These are phyloP conservation scores for Pythium scleroteichum DNA, from an alignment of 352 stramenopile species.

Conservation along the genomic window DNA sequence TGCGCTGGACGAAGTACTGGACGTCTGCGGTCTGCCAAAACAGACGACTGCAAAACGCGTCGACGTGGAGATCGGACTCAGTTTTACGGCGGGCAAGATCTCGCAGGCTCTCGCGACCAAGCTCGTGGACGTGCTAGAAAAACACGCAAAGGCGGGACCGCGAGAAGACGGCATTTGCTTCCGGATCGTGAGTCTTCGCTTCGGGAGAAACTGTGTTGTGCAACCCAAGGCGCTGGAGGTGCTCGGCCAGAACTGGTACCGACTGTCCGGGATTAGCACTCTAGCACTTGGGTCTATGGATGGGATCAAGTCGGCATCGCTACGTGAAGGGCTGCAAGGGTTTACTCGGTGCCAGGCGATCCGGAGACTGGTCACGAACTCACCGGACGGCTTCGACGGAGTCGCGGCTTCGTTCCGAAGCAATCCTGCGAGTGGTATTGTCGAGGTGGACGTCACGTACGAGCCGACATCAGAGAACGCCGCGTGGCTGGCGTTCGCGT, in stretches of 20 bases:
- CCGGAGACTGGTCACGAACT: not conserved
- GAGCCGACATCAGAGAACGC: conserved; percentile 2
- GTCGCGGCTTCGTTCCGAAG: conserved; percentile 2
- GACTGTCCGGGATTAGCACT: not conserved
- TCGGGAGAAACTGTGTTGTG: not conserved
- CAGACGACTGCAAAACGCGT: not conserved
- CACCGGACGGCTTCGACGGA: not conserved
- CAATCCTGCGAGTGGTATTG: not conserved
- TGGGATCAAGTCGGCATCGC: not conserved
- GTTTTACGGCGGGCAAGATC: conserved; percentile 9
- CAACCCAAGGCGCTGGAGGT: conserved; percentile 7
- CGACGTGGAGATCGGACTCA: conserved; percentile 15
- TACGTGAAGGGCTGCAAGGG: not conserved
- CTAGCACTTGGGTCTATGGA: not conserved
- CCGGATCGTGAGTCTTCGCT: conserved; percentile 3
- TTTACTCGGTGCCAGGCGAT: not conserved
- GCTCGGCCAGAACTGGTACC: not conserved
- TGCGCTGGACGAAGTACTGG: not conserved
- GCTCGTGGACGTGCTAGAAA: conserved; percentile 7
- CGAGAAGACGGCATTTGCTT: not conserved
- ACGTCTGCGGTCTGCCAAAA: not conserved
- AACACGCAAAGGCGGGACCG: not conserved
- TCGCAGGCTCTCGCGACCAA: conserved; percentile 8
- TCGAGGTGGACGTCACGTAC: conserved; percentile 7
- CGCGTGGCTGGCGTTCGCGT: conserved; percentile 42